A percentile compares a stretch with the other conserved stretches of the same genome.
These are phyloP conservation scores for Eucalyptus polybractea DNA, from an alignment of 345 rosid genomes.

Conservation along the genomic window DNA sequence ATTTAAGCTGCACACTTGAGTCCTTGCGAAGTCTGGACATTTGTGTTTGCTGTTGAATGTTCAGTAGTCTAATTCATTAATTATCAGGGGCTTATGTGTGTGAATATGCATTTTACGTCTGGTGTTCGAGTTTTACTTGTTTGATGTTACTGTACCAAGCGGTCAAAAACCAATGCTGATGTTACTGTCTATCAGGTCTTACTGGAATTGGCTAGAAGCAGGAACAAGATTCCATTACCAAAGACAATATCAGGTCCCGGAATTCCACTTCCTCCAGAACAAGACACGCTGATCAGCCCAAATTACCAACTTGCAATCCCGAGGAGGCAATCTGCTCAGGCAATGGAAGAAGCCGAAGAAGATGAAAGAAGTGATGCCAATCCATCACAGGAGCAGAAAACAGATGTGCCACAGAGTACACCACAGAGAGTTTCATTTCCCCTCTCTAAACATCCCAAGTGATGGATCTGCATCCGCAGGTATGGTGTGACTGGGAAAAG, in stretches of 20 bases:
- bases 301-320: conserved; percentile 74
- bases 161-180: not conserved
- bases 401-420: conserved; percentile 23
- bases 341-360: conserved; percentile 68
- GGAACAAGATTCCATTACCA: conserved; percentile 84
- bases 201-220: conserved; percentile 63
- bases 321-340: conserved; percentile 34
- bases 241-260: conserved; percentile 57
- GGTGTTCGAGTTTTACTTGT: not conserved
- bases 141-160: not conserved
- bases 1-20: not conserved
- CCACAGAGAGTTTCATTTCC: conserved; percentile 76
- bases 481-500: not conserved
- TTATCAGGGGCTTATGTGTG: not conserved
- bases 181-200: conserved; percentile 28
- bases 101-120: not conserved
- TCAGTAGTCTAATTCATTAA: not conserved
- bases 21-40: not conserved
- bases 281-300: conserved; percentile 65
- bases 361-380: conserved; percentile 59
- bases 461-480: not conserved
- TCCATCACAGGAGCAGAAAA: conserved; percentile 35
- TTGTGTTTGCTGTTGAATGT: not conserved
- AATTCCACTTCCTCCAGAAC: conserved; percentile 79
- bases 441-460: conserved; percentile 36